A percentile compares a stretch with the other conserved stretches of the same genome.
Conservation (phyloP, 140 eudicot genomes). For the Oenanthe javanica region DNA sequence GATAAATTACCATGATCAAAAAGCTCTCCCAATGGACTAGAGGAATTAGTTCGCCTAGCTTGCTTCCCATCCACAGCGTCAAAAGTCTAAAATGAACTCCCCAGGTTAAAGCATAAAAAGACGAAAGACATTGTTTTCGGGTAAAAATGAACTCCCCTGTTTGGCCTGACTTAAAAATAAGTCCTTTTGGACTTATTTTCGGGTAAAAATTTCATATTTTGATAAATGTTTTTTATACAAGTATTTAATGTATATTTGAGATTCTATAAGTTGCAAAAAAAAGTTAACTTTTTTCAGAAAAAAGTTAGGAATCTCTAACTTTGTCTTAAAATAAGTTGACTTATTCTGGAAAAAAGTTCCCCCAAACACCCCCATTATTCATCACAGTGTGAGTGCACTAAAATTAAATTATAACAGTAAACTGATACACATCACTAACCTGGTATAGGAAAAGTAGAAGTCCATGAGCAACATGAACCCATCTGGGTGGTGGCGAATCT, state of each 20-base stretch:
- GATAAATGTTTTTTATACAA: too few relatives aligned
- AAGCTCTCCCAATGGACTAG: slow-evolving; percentile 98
- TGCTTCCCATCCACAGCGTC: slow-evolving; percentile 99
- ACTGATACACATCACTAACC: neutral
- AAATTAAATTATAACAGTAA: neutral
- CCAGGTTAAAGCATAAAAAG: slow-evolving; percentile 4
- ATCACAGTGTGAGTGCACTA: neutral
- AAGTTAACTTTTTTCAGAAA: too few relatives aligned
- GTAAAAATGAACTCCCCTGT: too few relatives aligned
- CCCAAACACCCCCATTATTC: too few relatives aligned
- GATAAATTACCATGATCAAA: slow-evolving; percentile 72
- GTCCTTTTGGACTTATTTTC: too few relatives aligned
- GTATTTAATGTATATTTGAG: too few relatives aligned
- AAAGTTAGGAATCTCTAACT: too few relatives aligned
- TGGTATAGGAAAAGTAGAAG: slow-evolving; percentile 82
- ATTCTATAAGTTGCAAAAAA: too few relatives aligned
- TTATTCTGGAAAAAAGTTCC: too few relatives aligned
- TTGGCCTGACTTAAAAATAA: too few relatives aligned
- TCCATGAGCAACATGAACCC: slow-evolving; percentile 96
- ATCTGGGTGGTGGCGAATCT: slow-evolving; percentile 98
- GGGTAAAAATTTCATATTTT: too few relatives aligned
- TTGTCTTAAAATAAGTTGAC: too few relatives aligned
- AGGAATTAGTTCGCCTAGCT: slow-evolving; percentile 95
- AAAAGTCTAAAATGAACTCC: slow-evolving; percentile 50
- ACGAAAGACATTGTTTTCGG: neutral